A percentile compares a stretch with the other conserved stretches of the same genome.
Evolutionary conservation across 495 filamentous ascomycete genomes (phyloP).

Genomic region (Penicillium ucsense): DNA sequence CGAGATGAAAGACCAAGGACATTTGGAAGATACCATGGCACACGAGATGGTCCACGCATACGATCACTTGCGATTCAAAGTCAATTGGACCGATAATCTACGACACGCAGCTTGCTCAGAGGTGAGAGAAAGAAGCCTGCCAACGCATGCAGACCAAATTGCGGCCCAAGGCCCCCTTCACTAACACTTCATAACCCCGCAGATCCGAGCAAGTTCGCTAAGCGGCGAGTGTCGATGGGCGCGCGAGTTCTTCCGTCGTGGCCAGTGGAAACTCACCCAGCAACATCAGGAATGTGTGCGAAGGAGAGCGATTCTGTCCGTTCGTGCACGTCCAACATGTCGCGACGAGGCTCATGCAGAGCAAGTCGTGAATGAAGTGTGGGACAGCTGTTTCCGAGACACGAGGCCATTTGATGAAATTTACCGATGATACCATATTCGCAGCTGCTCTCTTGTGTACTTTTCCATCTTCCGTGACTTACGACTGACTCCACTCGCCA

Average conservation of each 20-base stretch:
- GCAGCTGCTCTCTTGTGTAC: background rate
- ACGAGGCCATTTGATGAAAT: constrained; percentile 95
- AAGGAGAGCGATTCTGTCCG: constrained; percentile 64
- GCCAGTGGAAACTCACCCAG: constrained; percentile 79
- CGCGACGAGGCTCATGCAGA: constrained; percentile 80
- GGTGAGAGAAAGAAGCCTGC: constrained; percentile 36
- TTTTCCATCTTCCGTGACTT: background rate
- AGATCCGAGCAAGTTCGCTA: constrained; percentile 88
- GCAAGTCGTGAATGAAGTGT: constrained; percentile 89
- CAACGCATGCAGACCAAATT: too few relatives aligned
- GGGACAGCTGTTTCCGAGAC: constrained; percentile 92
- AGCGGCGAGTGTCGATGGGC: constrained; percentile 91
- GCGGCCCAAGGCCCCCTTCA: too few relatives aligned
- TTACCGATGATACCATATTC: constrained; percentile 55
- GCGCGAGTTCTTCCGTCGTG: constrained; percentile 70
- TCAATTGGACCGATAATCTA: constrained; percentile 68
- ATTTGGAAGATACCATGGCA: constrained; percentile 86
- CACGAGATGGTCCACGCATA: constrained; percentile 98
- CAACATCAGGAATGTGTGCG: constrained; percentile 92
- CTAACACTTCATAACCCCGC: background rate
- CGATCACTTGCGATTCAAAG: constrained; percentile 84
- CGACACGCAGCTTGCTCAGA: constrained; percentile 93
- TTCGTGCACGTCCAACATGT: constrained; percentile 63
- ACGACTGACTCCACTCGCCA: constrained; percentile 1
- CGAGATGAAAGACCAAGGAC: constrained; percentile 58